phyloP scores from a whole-genome alignment of 1,139 yeast genomes.

The Candida pseudoviswanathii region DNA sequence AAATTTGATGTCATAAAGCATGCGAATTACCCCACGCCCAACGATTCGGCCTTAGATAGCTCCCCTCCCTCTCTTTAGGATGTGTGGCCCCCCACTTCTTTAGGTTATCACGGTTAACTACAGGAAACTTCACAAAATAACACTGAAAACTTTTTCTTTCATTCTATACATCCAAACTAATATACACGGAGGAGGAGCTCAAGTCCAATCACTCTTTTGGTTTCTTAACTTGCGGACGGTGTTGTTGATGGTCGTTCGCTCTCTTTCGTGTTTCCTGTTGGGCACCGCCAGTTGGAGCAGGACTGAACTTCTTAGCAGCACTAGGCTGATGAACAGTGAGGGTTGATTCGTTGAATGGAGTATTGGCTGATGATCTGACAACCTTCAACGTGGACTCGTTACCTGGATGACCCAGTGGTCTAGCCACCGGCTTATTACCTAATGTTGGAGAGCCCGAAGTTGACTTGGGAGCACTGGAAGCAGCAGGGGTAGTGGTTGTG shows the following conservation, averaged over 20 bases:
- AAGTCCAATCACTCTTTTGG: slow-evolving; percentile 11
- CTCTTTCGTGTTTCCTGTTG: slow-evolving; percentile 11
- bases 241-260: slow-evolving; percentile 19
- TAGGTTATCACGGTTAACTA: no score
- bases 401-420: slow-evolving; percentile 8
- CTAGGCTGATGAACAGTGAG: slow-evolving; percentile 36
- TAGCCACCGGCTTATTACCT: slow-evolving; percentile 1
- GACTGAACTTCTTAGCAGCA: slow-evolving; percentile 14
- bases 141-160: not conserved
- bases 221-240: slow-evolving; percentile 20
- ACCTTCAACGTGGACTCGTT: slow-evolving; percentile 36
- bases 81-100: no score
- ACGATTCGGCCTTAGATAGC: no score
- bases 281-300: slow-evolving; percentile 6
- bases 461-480: slow-evolving; percentile 9
- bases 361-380: slow-evolving; percentile 23
- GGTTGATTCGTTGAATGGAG: slow-evolving; percentile 28
- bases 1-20: not conserved
- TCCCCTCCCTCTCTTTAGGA: not conserved
- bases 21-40: not conserved
- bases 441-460: slow-evolving; percentile 1
- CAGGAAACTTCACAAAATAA: no score
- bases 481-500: slow-evolving; percentile 5
- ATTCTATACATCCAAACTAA: not conserved
- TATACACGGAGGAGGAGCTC: not conserved